These are phyloP conservation scores for Ramalina intermedia DNA, from an alignment of 495 filamentous ascomycete species.

Conservation along the genomic window DNA sequence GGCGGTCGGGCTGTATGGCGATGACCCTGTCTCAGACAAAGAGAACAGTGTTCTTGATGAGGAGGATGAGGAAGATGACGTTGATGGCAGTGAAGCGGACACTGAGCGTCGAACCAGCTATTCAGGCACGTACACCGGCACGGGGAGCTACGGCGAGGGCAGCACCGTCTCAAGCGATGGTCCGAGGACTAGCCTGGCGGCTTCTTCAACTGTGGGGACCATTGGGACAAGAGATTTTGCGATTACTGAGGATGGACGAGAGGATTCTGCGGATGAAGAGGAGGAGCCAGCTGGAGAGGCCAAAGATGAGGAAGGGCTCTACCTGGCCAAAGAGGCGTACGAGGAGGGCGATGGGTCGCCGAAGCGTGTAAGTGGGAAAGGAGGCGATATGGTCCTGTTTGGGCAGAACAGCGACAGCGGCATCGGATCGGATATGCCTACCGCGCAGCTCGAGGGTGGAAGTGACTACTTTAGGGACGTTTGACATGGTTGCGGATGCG, in stretches of 20 bases:
- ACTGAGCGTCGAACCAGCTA: conserved; percentile 42
- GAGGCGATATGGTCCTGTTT: conserved; percentile 23
- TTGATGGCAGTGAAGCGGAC: conserved; percentile 27
- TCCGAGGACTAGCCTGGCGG: conserved; percentile 36
- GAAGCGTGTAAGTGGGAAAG: conserved; percentile 10
- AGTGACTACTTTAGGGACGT: conserved; percentile 16
- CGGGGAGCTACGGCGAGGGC: conserved; percentile 32
- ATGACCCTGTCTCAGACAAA: conserved; percentile 33
- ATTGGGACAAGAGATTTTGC: conserved; percentile 16
- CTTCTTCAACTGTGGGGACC: conserved; percentile 22
- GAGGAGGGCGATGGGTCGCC: conserved; percentile 1
- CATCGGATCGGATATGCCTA: conserved; percentile 29
- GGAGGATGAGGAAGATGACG: conserved; percentile 34
- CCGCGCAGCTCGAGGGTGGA: conserved; percentile 17
- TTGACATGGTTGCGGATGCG: too few species aligned
- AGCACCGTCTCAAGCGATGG: conserved; percentile 33
- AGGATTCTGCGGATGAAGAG: conserved; percentile 18
- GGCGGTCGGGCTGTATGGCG: conserved; percentile 14
- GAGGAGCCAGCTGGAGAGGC: conserved; percentile 16
- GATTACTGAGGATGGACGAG: conserved; percentile 16
- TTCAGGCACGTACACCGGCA: conserved; percentile 32
- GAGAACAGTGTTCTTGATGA: conserved; percentile 43
- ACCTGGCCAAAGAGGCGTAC: not conserved
- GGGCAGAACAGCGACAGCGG: conserved; percentile 30
- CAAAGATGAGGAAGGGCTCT: not conserved